Base-by-base conservation (phyloP, 495 filamentous ascomycete species). In the Hypoxylon perforatum region DNA sequence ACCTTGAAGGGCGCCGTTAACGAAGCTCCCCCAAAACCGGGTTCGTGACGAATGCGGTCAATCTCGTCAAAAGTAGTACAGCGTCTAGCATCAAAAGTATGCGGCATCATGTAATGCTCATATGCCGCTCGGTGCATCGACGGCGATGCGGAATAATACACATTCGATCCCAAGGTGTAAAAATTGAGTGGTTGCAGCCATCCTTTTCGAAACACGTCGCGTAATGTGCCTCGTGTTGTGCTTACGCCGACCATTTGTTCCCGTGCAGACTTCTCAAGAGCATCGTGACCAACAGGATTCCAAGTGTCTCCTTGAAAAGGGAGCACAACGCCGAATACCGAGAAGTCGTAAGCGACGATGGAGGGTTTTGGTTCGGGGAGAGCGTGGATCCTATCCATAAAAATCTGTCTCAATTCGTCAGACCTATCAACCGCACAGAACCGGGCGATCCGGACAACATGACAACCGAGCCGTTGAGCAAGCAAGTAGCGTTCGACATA, bases 51-150 rank as follows among this genome's bases (percentile, higher is more conserved):
- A 35, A 92, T 79, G 33, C 82, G 78, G 71, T 90, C 85, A 21
- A 95, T 71, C 12, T 84, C 81, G 44, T 90, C 85, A 2, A 93
- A 80, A 0, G 88, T 87, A 0, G 85, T 79, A 10, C 87, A 87
- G 23, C 88, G 84, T 18, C 86, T 85, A 15, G 87, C 88, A 44
- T 86, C 83, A 71, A 89, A 94, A 23, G 84, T 84, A 71, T 95
- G 90, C 18, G 84, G 85, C 85, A 95, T 87, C 21, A 89, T 90
- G 49, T 86, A 90, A 39, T 86, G 86, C 46, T 85, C 80, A 72
- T 89, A 90, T 11, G 91, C 91, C 2, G 90, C 91, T 59, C 85
- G 89, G 70, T 93, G 90, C 90, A 94, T 95, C 0, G 86, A 87
- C 0, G 92, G 91, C 0, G 90, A 92, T 30, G 92, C 78, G 72